These are phyloP conservation scores for Xerocomellus dryophilus DNA, from an alignment of 768 basidiomycete species.

Conservation along the genomic window DNA sequence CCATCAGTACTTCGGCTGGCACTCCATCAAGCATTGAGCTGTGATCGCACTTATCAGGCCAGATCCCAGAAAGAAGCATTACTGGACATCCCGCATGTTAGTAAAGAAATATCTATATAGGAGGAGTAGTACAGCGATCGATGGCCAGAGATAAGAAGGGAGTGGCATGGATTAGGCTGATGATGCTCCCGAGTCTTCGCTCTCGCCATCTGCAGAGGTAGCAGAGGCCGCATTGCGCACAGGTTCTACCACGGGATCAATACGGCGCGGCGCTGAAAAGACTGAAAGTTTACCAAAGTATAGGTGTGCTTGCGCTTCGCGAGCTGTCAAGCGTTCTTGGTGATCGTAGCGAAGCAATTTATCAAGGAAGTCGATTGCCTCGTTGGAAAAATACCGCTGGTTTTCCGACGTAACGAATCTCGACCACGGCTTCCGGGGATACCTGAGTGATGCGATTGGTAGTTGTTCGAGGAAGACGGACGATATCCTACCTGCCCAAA, in stretches of 20 bases:
- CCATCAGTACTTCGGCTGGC: neutral
- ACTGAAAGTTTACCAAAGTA: conserved; percentile 69
- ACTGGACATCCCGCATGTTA: conserved; percentile 22
- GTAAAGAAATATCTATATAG: conserved; percentile 32
- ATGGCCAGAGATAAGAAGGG: conserved; percentile 25
- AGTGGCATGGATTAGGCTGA: conserved; percentile 29
- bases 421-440: conserved; percentile 93
- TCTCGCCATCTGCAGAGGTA: conserved; percentile 56
- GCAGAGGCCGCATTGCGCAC: conserved; percentile 50
- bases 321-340: conserved; percentile 92
- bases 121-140: conserved; percentile 33
- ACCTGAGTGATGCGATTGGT: conserved; percentile 42
- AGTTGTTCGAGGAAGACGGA: conserved; percentile 7
- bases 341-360: conserved; percentile 96
- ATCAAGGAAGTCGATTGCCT: conserved; percentile 94
- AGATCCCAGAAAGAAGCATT: conserved; percentile 14
- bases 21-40: conserved; percentile 11
- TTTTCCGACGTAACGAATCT: conserved; percentile 95
- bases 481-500: conserved; percentile 63
- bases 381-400: conserved; percentile 93
- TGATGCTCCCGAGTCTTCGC: conserved; percentile 44
- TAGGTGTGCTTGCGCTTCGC: conserved; percentile 87
- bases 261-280: conserved; percentile 12
- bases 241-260: conserved; percentile 50
- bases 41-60: conserved; percentile 20